Base-by-base conservation (phyloP, 805 yeast genomes). In the Maudiozyma barnettii region DNA sequence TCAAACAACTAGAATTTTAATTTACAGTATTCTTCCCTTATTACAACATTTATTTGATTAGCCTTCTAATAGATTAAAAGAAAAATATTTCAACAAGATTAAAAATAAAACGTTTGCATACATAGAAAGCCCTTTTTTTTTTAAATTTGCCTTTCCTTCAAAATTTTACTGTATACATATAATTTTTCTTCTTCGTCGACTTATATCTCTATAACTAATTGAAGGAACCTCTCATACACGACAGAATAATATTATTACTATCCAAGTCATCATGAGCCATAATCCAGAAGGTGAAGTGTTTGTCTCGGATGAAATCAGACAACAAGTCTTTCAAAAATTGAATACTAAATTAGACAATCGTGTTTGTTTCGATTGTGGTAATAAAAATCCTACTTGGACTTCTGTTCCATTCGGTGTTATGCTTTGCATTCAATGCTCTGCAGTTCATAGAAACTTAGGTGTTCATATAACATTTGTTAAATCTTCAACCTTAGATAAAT, bases 381-480 rank as follows among this genome's bases (percentile, higher is more conserved):
- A 90, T 57, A 88, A 85, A 63, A 90, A 90, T 65, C 98, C 99
- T 35, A 88, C 98, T 0, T 93, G 99, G 99, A 87, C 99, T 3
- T 91, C 98, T 13, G 89, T 91, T 47, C 96, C 98, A 13, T 91
- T 87, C 67, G 99, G 97, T 47, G 85, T 90, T 45, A 77, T 90
- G 64, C 70, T 93, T 49, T 93, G 99, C 71, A 75, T 90, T 51
- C 95, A 93, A 65, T 93, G 99, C 67, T 85, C 96, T 46, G 90
- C 98, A 3, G 88, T 84, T 45, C 99, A 93, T 71, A 79, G 99
- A 67, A 89, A 89, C 65, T 68, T 93, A 69, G 99, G 99, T 50
- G 97, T 90, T 36, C 99, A 93, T 65, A 82, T 93, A 59, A 79
- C 97, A 36, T 93, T 93, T 71, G 98, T 93, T 49, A 87, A 89